Conservation (phyloP, 2,329 filamentous ascomycete genomes). For the Mariannaea sp. region DNA sequence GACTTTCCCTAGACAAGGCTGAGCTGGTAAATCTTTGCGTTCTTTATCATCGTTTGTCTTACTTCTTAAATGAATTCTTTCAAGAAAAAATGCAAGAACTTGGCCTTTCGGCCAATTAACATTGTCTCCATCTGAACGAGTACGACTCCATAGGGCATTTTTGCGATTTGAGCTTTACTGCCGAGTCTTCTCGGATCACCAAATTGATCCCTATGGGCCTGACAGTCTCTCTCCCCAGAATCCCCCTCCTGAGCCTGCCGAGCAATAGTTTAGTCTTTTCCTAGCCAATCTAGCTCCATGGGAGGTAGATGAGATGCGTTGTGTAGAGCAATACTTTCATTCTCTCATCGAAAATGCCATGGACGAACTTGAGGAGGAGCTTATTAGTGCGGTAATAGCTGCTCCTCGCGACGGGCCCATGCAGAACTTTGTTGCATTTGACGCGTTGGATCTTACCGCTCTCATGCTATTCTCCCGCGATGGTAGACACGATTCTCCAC, state of each 20-base stretch:
- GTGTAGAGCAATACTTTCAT: background rate
- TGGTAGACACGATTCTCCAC: background rate
- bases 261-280: background rate
- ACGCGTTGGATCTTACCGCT: background rate
- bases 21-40: background rate
- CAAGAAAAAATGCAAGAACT: background rate
- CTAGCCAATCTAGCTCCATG: background rate
- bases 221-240: background rate
- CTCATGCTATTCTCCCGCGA: background rate
- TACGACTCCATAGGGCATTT: conserved; percentile 2
- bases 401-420: background rate
- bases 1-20: background rate
- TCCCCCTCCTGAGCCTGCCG: background rate
- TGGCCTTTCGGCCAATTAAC: background rate
- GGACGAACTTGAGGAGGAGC: background rate
- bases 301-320: background rate
- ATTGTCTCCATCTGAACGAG: background rate
- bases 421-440: background rate
- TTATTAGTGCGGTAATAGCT: background rate
- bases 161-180: conserved; percentile 1
- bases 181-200: background rate
- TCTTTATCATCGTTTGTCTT: background rate
- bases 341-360: background rate
- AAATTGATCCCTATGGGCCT: background rate
- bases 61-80: background rate